Percentiles rank a stretch among this genome's conserved stretches.
Evolutionary conservation across 1,139 yeast species (phyloP).

Genomic region (Magnusiomyces sp.): DNA sequence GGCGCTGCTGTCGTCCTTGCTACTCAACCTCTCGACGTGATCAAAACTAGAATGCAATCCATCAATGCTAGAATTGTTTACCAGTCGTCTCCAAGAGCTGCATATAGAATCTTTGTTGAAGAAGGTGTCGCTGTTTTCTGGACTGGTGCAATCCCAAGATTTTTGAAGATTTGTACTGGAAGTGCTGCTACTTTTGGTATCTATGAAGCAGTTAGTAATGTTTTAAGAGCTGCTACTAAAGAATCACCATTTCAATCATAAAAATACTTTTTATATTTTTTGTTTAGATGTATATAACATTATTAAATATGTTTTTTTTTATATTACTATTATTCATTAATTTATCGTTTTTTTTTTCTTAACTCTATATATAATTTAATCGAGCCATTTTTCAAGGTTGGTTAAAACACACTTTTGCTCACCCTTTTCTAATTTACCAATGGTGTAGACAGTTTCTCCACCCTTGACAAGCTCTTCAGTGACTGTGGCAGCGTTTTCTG

Average conservation of each 20-base stretch:
- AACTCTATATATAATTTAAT: not conserved
- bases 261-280: not conserved
- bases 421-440: constrained; percentile 61
- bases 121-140: constrained; percentile 55
- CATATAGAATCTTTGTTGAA: constrained; percentile 57
- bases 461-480: constrained; percentile 46
- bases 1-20: constrained; percentile 61
- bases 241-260: constrained; percentile 1
- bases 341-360: not conserved
- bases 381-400: constrained; percentile 49
- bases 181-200: constrained; percentile 61
- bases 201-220: not conserved
- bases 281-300: not conserved
- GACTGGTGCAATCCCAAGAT: constrained; percentile 75
- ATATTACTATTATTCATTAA: not conserved
- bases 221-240: not conserved
- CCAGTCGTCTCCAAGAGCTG: constrained; percentile 58
- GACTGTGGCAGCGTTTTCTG: constrained; percentile 52
- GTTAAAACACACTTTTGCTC: constrained; percentile 60
- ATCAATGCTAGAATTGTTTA: constrained; percentile 52
- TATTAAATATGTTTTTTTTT: not conserved
- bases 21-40: constrained; percentile 88
- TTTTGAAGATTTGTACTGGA: constrained; percentile 66
- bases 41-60: constrained; percentile 84
- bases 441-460: constrained; percentile 70